Percentiles rank a stretch among this genome's conserved stretches.
Conservation (phyloP, 768 basidiomycete species). For the Agrocybe pediades region DNA sequence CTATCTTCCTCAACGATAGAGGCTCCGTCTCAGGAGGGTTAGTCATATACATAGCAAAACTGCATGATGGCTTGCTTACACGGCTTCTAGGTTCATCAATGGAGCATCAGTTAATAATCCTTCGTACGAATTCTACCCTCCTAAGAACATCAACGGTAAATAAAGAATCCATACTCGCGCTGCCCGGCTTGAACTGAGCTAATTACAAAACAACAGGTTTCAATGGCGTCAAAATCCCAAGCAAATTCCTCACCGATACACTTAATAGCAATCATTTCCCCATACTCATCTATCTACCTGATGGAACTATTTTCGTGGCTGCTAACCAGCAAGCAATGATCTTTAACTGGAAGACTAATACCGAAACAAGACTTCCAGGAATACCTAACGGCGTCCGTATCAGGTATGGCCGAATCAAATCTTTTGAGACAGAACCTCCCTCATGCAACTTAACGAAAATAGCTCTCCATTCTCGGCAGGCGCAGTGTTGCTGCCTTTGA, state of each 20-base stretch:
- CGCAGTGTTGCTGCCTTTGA: background rate
- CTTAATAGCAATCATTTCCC: slow-evolving; percentile 1
- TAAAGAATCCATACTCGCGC: background rate
- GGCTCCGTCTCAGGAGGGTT: background rate
- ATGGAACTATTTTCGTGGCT: background rate
- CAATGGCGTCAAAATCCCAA: background rate
- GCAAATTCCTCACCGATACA: background rate
- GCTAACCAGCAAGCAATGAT: slow-evolving; percentile 1
- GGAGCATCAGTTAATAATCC: background rate
- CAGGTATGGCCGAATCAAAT: background rate
- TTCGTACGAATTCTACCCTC: background rate
- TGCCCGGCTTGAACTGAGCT: background rate
- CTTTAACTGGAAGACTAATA: background rate
- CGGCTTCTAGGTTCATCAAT: background rate
- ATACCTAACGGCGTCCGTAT: background rate
- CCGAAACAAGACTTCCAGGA: background rate
- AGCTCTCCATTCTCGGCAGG: background rate
- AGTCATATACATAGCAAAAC: no score
- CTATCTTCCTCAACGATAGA: background rate
- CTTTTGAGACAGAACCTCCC: background rate
- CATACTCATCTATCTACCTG: background rate
- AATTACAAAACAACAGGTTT: background rate
- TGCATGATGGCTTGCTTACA: no score
- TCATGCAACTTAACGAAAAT: background rate
- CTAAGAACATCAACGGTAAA: background rate